phyloP scores from a whole-genome alignment of 78 protist species.

The Dictyostelium purpureum region DNA sequence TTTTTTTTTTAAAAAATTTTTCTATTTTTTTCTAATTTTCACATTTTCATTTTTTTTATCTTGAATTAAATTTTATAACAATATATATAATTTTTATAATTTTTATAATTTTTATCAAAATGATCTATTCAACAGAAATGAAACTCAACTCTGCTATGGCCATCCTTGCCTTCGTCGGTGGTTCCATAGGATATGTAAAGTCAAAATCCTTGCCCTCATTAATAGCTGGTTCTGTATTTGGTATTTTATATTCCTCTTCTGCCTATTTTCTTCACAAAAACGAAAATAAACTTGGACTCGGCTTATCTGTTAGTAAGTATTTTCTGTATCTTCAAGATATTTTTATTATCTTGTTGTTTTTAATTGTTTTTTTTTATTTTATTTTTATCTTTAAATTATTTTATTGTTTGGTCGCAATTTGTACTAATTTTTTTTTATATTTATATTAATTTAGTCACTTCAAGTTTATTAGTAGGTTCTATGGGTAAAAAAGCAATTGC shows the following conservation, averaged over 20 bases:
- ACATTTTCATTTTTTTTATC: too few species aligned
- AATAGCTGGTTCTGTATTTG: conserved; percentile 47
- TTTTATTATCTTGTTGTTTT: background rate
- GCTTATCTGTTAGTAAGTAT: conserved; percentile 18
- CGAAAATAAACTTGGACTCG: conserved; percentile 26
- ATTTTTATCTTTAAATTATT: too few species aligned
- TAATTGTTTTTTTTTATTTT: too few species aligned
- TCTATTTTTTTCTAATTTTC: too few species aligned
- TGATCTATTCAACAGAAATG: background rate
- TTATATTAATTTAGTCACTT: background rate
- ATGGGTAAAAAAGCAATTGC: conserved; percentile 52
- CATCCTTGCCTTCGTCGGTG: conserved; percentile 17
- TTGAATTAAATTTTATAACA: too few species aligned
- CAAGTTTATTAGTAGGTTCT: conserved; percentile 17
- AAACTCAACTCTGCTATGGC: conserved; percentile 17
- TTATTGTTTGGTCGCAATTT: too few species aligned
- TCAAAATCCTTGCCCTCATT: conserved; percentile 25
- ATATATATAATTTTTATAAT: too few species aligned
- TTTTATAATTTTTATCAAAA: too few species aligned
- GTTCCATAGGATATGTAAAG: conserved; percentile 33
- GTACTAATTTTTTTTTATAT: background rate
- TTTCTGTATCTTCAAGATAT: background rate
- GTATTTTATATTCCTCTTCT: background rate
- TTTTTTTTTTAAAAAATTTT: too few species aligned
- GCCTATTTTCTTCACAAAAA: background rate